Conservation (phyloP, 495 filamentous ascomycete genomes). For the Podospora bellae-mahoneyi region DNA sequence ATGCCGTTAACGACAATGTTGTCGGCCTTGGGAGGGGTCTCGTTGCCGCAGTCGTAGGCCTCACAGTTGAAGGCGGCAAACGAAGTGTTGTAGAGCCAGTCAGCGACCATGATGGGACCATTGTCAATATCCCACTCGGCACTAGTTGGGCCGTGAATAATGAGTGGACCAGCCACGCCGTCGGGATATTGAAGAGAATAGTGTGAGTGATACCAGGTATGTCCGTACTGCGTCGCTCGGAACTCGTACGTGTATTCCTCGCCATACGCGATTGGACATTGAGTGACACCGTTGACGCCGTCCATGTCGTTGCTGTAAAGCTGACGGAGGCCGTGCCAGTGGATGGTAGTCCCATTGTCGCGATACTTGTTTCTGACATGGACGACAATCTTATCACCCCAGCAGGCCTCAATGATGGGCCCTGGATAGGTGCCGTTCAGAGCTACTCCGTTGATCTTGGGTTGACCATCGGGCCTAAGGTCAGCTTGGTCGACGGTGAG, state of each 20-base stretch:
- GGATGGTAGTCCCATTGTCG: conserved; percentile 38
- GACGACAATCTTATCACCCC: conserved; percentile 59
- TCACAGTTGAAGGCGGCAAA: conserved; percentile 34
- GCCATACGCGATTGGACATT: conserved; percentile 51
- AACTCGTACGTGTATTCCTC: conserved; percentile 50
- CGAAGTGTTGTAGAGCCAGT: conserved; percentile 27
- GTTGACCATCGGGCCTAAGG: conserved; percentile 15
- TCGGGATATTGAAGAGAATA: conserved; percentile 51
- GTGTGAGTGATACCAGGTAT: conserved; percentile 57
- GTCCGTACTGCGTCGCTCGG: conserved; percentile 52
- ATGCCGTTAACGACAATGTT: conserved; percentile 37
- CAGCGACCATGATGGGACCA: conserved; percentile 31
- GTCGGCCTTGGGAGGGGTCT: conserved; percentile 30
- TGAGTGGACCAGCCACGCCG: conserved; percentile 48
- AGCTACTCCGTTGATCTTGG: conserved; percentile 10
- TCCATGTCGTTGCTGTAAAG: conserved; percentile 40
- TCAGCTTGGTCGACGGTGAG: background rate
- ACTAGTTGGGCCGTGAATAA: conserved; percentile 33
- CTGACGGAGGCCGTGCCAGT: conserved; percentile 38
- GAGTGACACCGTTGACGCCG: conserved; percentile 44
- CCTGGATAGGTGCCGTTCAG: conserved; percentile 40
- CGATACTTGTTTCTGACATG: conserved; percentile 36
- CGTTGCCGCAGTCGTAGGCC: conserved; percentile 42
- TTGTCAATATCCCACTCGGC: conserved; percentile 44
- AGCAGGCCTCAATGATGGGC: conserved; percentile 56